Conservation (phyloP, 2,329 filamentous ascomycete species). For the Myriosclerotinia duriaeana region DNA sequence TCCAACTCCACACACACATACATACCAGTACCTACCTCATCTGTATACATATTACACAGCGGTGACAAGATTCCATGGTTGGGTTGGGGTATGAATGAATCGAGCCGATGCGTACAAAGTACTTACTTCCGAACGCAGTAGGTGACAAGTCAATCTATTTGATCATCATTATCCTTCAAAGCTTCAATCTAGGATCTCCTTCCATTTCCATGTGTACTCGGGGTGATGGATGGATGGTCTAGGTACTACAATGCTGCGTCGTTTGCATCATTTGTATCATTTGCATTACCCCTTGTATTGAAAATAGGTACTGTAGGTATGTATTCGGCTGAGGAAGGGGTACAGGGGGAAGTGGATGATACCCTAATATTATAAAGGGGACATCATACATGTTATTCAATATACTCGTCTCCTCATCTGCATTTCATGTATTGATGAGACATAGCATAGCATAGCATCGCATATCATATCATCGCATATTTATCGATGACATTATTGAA, state of each 20-base stretch:
- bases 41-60: neutral
- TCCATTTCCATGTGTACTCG: conserved; percentile 7
- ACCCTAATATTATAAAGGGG: too few species aligned
- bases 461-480: too few species aligned
- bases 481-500: too few species aligned
- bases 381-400: too few species aligned
- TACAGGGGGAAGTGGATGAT: neutral
- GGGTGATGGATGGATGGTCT: neutral
- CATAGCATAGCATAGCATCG: too few species aligned
- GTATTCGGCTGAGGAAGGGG: conserved; percentile 1
- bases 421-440: conserved; percentile 7
- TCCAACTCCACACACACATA: conserved; percentile 3
- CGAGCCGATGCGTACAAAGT: neutral
- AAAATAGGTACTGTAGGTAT: neutral
- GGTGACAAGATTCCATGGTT: conserved; percentile 1
- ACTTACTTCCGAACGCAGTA: neutral
- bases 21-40: neutral
- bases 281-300: conserved; percentile 5
- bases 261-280: conserved; percentile 1
- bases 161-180: neutral
- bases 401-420: neutral
- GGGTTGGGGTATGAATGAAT: neutral
- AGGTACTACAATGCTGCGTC: conserved; percentile 8
- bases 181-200: neutral
- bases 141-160: conserved; percentile 1